Percentiles rank a stretch among this genome's conserved stretches.
Evolutionary conservation across 352 stramenopile species (phyloP).

Genomic region (Thraustochytrium sp.): DNA sequence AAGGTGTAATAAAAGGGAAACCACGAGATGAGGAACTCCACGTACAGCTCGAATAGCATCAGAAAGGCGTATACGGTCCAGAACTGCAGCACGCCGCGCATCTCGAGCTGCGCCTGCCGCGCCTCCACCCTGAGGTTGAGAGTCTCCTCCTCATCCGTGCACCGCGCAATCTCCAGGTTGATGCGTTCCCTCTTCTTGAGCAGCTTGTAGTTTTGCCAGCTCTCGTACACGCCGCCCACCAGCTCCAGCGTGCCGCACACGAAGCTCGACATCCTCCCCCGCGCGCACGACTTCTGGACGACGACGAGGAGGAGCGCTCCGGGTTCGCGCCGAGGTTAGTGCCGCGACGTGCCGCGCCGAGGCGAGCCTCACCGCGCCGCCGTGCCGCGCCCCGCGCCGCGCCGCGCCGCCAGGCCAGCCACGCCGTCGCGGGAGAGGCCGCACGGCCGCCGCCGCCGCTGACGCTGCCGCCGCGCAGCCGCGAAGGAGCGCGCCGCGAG

Average conservation of each 20-base stretch:
- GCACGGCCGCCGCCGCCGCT: no score
- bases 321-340: not conserved
- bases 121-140: constrained; percentile 7
- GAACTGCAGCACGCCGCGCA: constrained; percentile 31
- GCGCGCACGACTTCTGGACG: not conserved
- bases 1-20: constrained; percentile 32
- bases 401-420: no score
- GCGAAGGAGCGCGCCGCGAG: no score
- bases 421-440: no score
- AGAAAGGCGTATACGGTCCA: constrained; percentile 35
- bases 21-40: constrained; percentile 33
- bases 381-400: no score
- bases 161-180: not conserved
- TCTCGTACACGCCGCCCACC: not conserved
- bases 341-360: no score
- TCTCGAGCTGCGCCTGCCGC: constrained; percentile 3
- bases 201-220: constrained; percentile 39
- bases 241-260: not conserved
- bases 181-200: constrained; percentile 26
- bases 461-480: no score
- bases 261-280: not conserved
- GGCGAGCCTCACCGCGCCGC: no score
- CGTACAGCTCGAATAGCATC: constrained; percentile 17
- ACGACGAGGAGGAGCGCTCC: not conserved
- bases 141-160: not conserved